Conservation (phyloP, 2,329 filamentous ascomycete species). For the Neoscytalidium dimidiatum region DNA sequence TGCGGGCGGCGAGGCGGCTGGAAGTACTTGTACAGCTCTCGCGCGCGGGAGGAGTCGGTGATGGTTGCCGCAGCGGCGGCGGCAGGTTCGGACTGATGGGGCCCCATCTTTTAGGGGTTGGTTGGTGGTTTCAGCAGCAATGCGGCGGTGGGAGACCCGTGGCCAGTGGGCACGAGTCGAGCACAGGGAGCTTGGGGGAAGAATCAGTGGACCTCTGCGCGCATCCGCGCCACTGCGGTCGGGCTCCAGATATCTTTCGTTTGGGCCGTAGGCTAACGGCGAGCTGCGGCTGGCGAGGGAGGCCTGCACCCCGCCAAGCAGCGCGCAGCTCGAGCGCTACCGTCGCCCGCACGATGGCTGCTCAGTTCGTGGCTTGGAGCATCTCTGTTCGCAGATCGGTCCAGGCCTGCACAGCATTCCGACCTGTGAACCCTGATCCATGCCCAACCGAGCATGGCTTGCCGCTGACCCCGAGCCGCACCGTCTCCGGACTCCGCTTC, state of each 20-base stretch:
- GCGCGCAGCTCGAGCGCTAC: neutral
- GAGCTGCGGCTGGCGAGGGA: neutral
- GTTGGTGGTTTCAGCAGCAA: neutral
- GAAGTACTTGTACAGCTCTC: slow-evolving; percentile 35
- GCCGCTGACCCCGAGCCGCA: slow-evolving; percentile 6
- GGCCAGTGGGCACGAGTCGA: neutral
- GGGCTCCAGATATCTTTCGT: slow-evolving; percentile 12
- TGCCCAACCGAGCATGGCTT: slow-evolving; percentile 15
- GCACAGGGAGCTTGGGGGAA: neutral
- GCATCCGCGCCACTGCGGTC: neutral
- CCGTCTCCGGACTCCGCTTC: neutral
- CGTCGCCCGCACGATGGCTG: neutral
- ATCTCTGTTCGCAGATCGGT: neutral
- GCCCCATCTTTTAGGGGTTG: slow-evolving; percentile 2
- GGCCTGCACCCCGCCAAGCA: slow-evolving; percentile 1
- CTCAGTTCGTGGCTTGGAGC: slow-evolving; percentile 1
- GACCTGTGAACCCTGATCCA: slow-evolving; percentile 8
- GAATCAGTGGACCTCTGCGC: neutral
- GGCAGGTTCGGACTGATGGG: neutral
- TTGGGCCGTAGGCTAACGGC: neutral
- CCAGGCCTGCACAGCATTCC: slow-evolving; percentile 1
- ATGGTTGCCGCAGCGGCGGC: neutral
- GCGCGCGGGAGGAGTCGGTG: slow-evolving; percentile 23
- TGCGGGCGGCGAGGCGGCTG: slow-evolving; percentile 21
- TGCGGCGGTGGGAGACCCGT: neutral